Evolutionary conservation across 169 alveolate species (phyloP).

Genomic region (Eimeria acervulina): DNA sequence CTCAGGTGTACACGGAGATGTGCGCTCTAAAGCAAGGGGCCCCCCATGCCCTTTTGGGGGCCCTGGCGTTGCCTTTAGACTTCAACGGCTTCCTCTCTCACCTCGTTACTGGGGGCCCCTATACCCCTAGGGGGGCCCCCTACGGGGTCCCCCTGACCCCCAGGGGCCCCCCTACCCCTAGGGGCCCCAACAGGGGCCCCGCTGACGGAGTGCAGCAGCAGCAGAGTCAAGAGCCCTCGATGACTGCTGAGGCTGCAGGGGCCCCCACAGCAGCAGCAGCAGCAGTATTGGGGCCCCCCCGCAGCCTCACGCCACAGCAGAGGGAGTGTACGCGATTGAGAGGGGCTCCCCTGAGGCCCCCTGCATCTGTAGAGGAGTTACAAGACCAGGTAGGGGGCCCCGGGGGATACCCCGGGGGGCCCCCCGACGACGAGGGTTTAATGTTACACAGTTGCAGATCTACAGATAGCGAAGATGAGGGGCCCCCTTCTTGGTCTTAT

Average conservation of each 20-base stretch:
- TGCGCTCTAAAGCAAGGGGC: conserved; percentile 58
- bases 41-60: conserved; percentile 52
- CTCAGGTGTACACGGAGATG: conserved; percentile 23
- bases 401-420: not conserved
- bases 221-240: not conserved
- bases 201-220: not conserved
- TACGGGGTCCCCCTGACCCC: conserved; percentile 4
- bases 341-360: not conserved
- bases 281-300: not conserved
- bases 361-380: not conserved
- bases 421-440: not conserved
- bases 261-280: conserved; percentile 60
- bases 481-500: not conserved
- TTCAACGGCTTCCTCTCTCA: conserved; percentile 47
- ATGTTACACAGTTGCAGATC: conserved; percentile 53
- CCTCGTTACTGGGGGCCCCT: conserved; percentile 2
- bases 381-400: not conserved
- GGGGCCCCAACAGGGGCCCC: not conserved
- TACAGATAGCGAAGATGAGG: not conserved
- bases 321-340: not conserved
- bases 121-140: conserved; percentile 17
- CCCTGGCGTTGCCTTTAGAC: conserved; percentile 40
- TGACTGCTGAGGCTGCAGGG: conserved; percentile 36
- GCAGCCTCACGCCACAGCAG: not conserved
- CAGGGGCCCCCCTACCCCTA: not conserved